Conservation (phyloP, 257 asterid genomes). For the Nicotiana benthamiana region DNA sequence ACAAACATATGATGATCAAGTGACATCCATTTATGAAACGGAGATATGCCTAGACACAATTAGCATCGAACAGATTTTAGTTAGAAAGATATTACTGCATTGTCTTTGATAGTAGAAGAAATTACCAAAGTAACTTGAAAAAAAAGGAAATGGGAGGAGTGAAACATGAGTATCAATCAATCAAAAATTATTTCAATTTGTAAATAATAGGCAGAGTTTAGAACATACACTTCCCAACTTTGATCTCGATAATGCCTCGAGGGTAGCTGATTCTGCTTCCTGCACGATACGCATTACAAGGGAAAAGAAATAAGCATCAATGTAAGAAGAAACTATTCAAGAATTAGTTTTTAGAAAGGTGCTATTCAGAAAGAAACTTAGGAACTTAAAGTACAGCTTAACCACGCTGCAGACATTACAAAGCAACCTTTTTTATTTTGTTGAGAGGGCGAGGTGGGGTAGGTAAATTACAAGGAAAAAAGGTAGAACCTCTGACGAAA, state of each 20-base stretch:
- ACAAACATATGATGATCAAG: not conserved
- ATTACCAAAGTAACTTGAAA: not conserved
- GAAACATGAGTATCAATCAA: constrained; percentile 5
- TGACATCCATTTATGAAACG: not conserved
- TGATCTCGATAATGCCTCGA: constrained; percentile 87
- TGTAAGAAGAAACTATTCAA: not conserved
- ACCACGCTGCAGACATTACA: not conserved
- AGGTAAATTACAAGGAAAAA: not conserved
- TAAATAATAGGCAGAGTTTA: constrained; percentile 12
- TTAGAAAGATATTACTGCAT: not conserved
- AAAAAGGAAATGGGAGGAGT: not conserved
- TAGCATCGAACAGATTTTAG: not conserved
- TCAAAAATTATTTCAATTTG: not conserved
- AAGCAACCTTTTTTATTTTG: not conserved
- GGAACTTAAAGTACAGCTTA: not conserved
- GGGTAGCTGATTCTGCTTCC: constrained; percentile 97
- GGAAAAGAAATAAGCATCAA: not conserved
- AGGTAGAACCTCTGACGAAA: not conserved
- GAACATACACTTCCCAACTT: constrained; percentile 77
- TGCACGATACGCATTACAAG: constrained; percentile 26
- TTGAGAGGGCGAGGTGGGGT: not conserved
- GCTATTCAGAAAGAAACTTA: not conserved
- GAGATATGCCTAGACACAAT: not conserved
- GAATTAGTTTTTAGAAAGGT: not conserved
- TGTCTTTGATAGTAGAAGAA: not conserved